phyloP scores from a whole-genome alignment of 768 basidiomycete species.

The Pleurotus citrinopileatus region DNA sequence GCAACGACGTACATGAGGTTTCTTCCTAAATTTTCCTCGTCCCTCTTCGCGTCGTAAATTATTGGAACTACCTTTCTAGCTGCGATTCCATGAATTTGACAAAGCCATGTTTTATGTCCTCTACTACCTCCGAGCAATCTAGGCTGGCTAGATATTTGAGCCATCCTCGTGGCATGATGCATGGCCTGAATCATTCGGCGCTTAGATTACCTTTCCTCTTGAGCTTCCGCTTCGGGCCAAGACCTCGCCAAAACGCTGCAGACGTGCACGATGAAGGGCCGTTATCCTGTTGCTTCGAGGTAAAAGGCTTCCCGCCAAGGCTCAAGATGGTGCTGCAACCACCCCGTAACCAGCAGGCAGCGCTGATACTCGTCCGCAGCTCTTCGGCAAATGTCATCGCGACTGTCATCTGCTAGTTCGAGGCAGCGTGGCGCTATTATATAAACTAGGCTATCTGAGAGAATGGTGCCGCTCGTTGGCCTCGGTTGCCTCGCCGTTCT shows the following conservation, averaged over 20 bases:
- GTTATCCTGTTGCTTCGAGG: too few relatives aligned
- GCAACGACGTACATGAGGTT: constrained; percentile 4
- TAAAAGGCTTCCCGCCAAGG: too few relatives aligned
- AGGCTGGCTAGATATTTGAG: too few relatives aligned
- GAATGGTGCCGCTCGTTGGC: not conserved
- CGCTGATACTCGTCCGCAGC: not conserved
- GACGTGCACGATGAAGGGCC: too few relatives aligned
- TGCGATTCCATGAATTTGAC: too few relatives aligned
- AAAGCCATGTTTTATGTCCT: too few relatives aligned
- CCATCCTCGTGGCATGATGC: too few relatives aligned
- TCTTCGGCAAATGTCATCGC: not conserved
- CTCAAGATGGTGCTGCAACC: not conserved
- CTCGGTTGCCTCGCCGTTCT: not conserved
- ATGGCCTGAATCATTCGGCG: not conserved
- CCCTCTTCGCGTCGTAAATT: not conserved
- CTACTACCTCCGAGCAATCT: too few relatives aligned
- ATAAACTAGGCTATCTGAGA: not conserved
- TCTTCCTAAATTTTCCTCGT: not conserved
- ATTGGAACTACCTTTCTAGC: not conserved
- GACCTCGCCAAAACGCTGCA: too few relatives aligned
- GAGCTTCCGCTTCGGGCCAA: not conserved
- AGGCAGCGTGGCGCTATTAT: not conserved
- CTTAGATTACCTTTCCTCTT: not conserved
- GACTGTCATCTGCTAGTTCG: not conserved
- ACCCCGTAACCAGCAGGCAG: not conserved